Evolutionary conservation across 1,139 yeast species (phyloP), one percentile per base, ranked within the genome.

Genomic region (Geotrichum phurueaensis): DNA sequence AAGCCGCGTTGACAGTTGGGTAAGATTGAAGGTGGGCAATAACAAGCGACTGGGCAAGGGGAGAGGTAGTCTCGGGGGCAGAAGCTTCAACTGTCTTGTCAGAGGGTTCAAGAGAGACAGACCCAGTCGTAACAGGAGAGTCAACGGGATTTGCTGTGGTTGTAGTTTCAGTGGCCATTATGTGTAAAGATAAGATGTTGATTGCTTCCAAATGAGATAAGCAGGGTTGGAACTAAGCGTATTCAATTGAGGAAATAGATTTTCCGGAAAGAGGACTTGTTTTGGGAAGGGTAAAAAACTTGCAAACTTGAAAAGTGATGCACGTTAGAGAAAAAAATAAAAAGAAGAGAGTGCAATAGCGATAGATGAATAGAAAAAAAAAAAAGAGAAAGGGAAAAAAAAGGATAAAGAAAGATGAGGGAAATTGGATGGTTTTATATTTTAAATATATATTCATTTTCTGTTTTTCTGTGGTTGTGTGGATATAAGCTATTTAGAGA

Each of bases 1-100:
- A 82, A 59, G 84, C 68, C 4, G 88, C 87, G 23, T 84, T 82
- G 54, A 84, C 72, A 2, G 86, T 86, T 1, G 87, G 87, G 64
- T 77, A 77, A 56, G 81, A 78, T 57, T 84, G 77, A 64, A 83
- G 69, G 61, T 76, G 78, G 60, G 73, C 73, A 54, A 78, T 72
- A 64, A 75, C 72, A 62, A 63, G 64, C 25, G 77, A 39, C 15
- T 51, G 31, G n/a, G 53, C 57, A 13, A 12, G 33, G 18, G 51
- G 33, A n/a, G 52, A 3, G 4, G 55, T 29, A 10, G 51, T 7
- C 6, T 48, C 48, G n/a, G 51, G 36, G 25, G n/a, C 15, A 20
- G 51, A 33, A 9, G 25, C 54, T 15, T 51, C 52, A 27, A 23
- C 33, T 6, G 18, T 13, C 12, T 47, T 20, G 20, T 10, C 49